phyloP scores from a whole-genome alignment of 2,329 filamentous ascomycete species.

The Bipolaris sorokiniana region DNA sequence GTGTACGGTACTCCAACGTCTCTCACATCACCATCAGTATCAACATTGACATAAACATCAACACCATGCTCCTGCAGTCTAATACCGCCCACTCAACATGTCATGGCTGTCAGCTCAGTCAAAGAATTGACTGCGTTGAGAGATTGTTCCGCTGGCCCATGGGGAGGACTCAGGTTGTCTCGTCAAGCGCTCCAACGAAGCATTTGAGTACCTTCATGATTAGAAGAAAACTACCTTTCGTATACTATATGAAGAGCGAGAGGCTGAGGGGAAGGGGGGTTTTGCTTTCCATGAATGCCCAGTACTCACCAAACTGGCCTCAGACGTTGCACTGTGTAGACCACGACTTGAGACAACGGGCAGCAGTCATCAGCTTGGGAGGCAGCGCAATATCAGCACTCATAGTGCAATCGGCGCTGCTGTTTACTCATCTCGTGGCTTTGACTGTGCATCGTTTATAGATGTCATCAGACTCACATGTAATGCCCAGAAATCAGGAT shows the following conservation, averaged over 20 bases:
- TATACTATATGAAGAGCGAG: neutral
- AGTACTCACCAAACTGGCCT: neutral
- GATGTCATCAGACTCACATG: neutral
- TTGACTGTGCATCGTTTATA: neutral
- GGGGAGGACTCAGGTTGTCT: neutral
- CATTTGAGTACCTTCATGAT: neutral
- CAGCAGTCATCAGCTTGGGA: neutral
- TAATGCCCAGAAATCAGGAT: neutral
- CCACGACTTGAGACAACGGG: neutral
- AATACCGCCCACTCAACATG: neutral
- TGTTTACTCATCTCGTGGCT: no score
- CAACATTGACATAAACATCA: constrained; percentile 42
- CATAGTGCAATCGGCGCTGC: neutral
- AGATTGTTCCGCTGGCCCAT: neutral
- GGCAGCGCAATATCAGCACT: neutral
- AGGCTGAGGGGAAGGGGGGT: no score
- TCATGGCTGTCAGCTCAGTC: neutral
- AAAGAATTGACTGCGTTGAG: neutral
- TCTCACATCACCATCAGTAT: neutral
- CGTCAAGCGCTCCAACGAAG: neutral
- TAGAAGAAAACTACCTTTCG: no score
- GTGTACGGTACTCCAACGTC: neutral
- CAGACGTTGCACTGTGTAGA: neutral
- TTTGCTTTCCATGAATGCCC: neutral
- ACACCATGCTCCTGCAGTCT: constrained; percentile 25